Evolutionary conservation across 352 stramenopile species (phyloP).

Genomic region (Lagenidium sp.): DNA sequence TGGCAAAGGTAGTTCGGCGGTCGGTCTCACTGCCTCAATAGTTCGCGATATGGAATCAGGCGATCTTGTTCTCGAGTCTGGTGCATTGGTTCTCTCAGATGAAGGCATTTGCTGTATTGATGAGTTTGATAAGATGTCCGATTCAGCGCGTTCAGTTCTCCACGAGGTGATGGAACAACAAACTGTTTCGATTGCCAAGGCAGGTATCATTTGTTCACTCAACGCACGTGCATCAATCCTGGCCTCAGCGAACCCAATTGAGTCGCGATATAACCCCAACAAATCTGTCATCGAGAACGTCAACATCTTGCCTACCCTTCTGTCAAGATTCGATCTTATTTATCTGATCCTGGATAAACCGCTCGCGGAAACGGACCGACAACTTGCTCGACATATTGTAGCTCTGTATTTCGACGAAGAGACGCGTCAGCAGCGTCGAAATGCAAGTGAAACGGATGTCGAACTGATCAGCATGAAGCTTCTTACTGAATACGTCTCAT

Average conservation of each 20-base stretch:
- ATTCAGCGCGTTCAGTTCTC: conserved; percentile 95
- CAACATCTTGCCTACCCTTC: conserved; percentile 95
- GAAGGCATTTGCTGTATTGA: conserved; percentile 99
- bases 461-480: conserved; percentile 78
- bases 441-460: conserved; percentile 16
- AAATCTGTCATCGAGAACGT: conserved; percentile 99
- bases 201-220: conserved; percentile 97
- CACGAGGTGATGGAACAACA: conserved; percentile 99
- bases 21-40: conserved; percentile 97
- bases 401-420: conserved; percentile 93
- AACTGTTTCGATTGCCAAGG: conserved; percentile 97
- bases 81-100: conserved; percentile 95
- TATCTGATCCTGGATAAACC: conserved; percentile 99
- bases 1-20: conserved; percentile 96
- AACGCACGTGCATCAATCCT: conserved; percentile 98
- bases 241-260: conserved; percentile 97
- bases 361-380: conserved; percentile 90
- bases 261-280: conserved; percentile 98
- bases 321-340: conserved; percentile 99
- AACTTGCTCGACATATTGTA: conserved; percentile 96
- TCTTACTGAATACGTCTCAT: conserved; percentile 95
- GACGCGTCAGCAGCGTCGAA: conserved; percentile 25
- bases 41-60: conserved; percentile 96
- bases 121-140: conserved; percentile 99
- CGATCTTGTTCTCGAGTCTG: conserved; percentile 96